Conservation (phyloP, 495 filamentous ascomycete genomes). For the Penicillium nucicola region DNA sequence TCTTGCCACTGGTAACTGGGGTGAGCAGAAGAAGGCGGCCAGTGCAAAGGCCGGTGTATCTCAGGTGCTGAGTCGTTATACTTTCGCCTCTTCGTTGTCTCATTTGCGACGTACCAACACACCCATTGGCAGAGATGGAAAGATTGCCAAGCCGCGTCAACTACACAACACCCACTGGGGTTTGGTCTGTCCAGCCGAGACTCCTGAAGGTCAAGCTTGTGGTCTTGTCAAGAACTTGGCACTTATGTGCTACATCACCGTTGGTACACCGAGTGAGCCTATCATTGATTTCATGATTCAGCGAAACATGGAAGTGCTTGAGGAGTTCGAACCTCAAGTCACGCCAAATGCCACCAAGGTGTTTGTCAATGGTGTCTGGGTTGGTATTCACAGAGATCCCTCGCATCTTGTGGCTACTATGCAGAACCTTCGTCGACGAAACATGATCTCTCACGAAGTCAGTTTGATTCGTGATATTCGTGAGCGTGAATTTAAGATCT, state of each 20-base stretch:
- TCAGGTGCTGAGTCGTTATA: slow-evolving; percentile 97
- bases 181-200: slow-evolving; percentile 94
- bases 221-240: slow-evolving; percentile 97
- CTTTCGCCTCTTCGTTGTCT: slow-evolving; percentile 91
- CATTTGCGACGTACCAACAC: slow-evolving; percentile 97
- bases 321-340: slow-evolving; percentile 88
- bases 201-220: slow-evolving; percentile 97
- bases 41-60: slow-evolving; percentile 93
- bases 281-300: slow-evolving; percentile 94
- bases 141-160: slow-evolving; percentile 96
- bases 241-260: slow-evolving; percentile 96
- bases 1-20: slow-evolving; percentile 98
- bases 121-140: slow-evolving; percentile 94
- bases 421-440: slow-evolving; percentile 68
- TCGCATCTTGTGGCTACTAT: slow-evolving; percentile 75
- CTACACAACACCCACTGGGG: slow-evolving; percentile 99
- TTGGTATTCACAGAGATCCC: slow-evolving; percentile 80
- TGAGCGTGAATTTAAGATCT: slow-evolving; percentile 97
- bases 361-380: slow-evolving; percentile 97
- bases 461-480: slow-evolving; percentile 92
- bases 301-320: slow-evolving; percentile 90
- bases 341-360: slow-evolving; percentile 95
- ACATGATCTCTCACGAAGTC: slow-evolving; percentile 81
- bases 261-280: slow-evolving; percentile 83
- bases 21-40: slow-evolving; percentile 97